phyloP scores from a whole-genome alignment of 176 grass and related monocot genomes.

The Rhynchospora tenuis region DNA sequence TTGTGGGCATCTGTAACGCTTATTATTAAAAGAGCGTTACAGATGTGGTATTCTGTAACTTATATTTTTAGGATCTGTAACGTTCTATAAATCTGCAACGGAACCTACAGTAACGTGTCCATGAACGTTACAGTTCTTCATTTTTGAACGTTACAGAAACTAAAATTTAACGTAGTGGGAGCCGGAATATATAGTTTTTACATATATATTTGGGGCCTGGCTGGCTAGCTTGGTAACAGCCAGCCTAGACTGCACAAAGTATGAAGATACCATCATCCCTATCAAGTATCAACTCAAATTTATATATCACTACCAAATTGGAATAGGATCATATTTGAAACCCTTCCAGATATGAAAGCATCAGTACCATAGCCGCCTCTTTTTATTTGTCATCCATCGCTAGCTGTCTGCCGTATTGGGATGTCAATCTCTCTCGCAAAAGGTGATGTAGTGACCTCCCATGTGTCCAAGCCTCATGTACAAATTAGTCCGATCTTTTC shows the following conservation, averaged over 20 bases:
- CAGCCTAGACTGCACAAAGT: neutral
- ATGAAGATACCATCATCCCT: neutral
- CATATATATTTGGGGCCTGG: neutral
- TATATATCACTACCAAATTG: neutral
- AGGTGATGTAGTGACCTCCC: neutral
- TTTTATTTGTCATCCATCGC: neutral
- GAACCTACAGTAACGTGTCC: too few species aligned
- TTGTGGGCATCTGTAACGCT: too few species aligned
- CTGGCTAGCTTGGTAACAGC: neutral
- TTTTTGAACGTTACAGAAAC: too few species aligned
- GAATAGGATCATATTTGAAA: conserved; percentile 12
- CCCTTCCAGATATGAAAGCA: neutral
- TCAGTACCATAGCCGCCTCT: neutral
- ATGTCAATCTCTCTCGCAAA: neutral
- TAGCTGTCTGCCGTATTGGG: neutral
- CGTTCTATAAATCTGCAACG: too few species aligned
- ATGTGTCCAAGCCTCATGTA: neutral
- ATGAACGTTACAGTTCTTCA: too few species aligned
- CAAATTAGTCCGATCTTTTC: neutral
- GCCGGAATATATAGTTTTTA: too few species aligned
- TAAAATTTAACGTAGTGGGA: too few species aligned
- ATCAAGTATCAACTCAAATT: conserved; percentile 4
- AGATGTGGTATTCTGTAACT: too few species aligned
- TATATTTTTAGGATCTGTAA: too few species aligned
- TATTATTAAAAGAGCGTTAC: too few species aligned